These are phyloP conservation scores for Ricinus communis DNA, from an alignment of 345 rosid species.

Conservation along the genomic window DNA sequence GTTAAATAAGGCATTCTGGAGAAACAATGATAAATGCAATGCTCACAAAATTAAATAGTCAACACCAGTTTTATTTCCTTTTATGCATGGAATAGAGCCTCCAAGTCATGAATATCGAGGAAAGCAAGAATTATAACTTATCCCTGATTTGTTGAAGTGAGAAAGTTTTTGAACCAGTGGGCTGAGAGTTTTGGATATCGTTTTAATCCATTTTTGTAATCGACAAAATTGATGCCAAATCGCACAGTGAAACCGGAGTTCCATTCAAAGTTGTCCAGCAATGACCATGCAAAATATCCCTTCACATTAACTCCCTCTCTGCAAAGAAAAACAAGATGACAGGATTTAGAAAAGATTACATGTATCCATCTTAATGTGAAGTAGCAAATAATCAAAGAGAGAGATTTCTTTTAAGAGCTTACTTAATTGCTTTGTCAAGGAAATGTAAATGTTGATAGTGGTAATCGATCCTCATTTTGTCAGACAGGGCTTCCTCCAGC, in stretches of 20 bases:
- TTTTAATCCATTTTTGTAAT: constrained; percentile 1
- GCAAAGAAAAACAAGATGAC: neutral
- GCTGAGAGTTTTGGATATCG: neutral
- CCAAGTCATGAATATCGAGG: no score
- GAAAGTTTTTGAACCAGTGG: neutral
- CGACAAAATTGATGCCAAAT: neutral
- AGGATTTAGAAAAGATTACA: no score
- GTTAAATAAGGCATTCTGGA: no score
- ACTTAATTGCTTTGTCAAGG: constrained; percentile 26
- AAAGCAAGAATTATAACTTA: no score
- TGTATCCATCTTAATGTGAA: neutral
- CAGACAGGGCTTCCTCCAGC: constrained; percentile 21
- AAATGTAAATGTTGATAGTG: constrained; percentile 23
- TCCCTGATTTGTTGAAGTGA: neutral
- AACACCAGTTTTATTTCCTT: no score
- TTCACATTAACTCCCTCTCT: neutral
- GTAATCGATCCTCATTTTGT: constrained; percentile 27
- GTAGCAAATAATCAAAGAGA: no score
- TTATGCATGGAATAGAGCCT: no score
- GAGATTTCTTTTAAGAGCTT: neutral
- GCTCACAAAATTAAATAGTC: no score
- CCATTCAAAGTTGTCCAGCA: constrained; percentile 18
- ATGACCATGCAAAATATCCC: constrained; percentile 20
- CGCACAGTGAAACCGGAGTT: neutral
- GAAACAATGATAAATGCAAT: no score